Conservation (phyloP, 2,329 filamentous ascomycete genomes). For the Ophiostoma australiae region DNA sequence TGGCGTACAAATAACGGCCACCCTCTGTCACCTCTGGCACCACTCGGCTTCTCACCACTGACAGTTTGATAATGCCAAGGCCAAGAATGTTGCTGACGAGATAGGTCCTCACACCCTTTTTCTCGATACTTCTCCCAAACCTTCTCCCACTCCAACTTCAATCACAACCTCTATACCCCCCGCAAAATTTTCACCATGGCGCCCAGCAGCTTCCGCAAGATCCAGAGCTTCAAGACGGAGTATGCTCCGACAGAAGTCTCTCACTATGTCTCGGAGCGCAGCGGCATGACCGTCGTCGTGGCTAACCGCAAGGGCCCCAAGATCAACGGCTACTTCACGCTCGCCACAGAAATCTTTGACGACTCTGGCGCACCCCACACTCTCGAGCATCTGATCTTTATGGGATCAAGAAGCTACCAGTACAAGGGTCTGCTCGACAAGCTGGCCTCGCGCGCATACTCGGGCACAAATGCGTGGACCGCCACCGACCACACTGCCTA, state of each 20-base stretch:
- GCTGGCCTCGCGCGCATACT: constrained; percentile 87
- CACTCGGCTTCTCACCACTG: not conserved
- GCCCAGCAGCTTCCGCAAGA: constrained; percentile 65
- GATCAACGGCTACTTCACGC: constrained; percentile 85
- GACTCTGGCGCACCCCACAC: constrained; percentile 90
- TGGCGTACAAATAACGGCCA: not conserved
- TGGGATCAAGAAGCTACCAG: constrained; percentile 87
- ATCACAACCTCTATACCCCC: constrained; percentile 21
- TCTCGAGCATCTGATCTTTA: constrained; percentile 76
- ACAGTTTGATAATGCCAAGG: not conserved
- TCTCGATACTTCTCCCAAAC: not conserved
- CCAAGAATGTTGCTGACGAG: not conserved
- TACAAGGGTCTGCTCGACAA: constrained; percentile 96
- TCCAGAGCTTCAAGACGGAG: constrained; percentile 81
- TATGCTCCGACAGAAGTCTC: constrained; percentile 86
- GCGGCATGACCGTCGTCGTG: constrained; percentile 89
- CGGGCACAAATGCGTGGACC: constrained; percentile 94
- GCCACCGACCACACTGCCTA: constrained; percentile 95
- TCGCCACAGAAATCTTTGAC: constrained; percentile 96
- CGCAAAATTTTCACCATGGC: constrained; percentile 45
- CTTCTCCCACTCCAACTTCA: constrained; percentile 22
- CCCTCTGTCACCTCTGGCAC: not conserved
- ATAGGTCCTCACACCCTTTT: not conserved
- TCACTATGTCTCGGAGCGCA: constrained; percentile 92
- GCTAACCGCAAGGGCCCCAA: constrained; percentile 94